Base-by-base conservation (phyloP, 2,329 filamentous ascomycete species). In the Capronia epimyces region DNA sequence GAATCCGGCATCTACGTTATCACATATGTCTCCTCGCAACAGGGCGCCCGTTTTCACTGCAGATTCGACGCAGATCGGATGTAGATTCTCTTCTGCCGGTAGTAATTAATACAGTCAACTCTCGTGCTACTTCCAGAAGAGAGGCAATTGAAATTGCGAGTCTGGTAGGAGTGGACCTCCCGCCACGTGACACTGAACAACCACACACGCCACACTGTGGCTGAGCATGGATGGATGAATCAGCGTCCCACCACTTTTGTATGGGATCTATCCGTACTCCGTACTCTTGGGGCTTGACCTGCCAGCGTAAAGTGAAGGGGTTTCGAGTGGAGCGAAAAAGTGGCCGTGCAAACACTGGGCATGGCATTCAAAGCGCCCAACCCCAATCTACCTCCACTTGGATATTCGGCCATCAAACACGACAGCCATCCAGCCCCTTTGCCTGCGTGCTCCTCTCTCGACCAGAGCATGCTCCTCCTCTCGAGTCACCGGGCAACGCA, bases 391-490 rank as follows among this genome's bases (percentile, higher is more conserved):
- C 18, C 24, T 43, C 31, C 31, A 46, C 43, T 27, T 46, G 27
- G 29, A 43, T 31, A 37, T 41, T 43, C 22, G 40, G 27, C 47
- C 36, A 43, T 49, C 40, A 49, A 43, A 49, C 47, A 44, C 47
- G 40, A 49, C 40, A 44, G 7, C 9, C 29, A 29, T 24, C 32
- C 29, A 44, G 16, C 39, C 47, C 47, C 47, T 39, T 49, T 49
- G 37, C 43, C 15, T 40, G 34, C 29, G 27, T 36, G 18, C 24
- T 29, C 13, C 39, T 42, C 21, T 37, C 39, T 24, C 44, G 18
- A 34, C 27, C 29, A 46, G 24, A 13, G n/a, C 42, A 32, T 9
- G 13, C 6, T 27, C 32, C 29, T 20, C 15, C 25, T 9, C 25
- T 7, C n/a, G 6, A 16, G 36, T 15, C 16, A 13, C 16, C 3